These are phyloP conservation scores for Pseudoscleropodium purum DNA, from an alignment of 225 moss, liverwort and hornwort genomes.

Conservation along the genomic window DNA sequence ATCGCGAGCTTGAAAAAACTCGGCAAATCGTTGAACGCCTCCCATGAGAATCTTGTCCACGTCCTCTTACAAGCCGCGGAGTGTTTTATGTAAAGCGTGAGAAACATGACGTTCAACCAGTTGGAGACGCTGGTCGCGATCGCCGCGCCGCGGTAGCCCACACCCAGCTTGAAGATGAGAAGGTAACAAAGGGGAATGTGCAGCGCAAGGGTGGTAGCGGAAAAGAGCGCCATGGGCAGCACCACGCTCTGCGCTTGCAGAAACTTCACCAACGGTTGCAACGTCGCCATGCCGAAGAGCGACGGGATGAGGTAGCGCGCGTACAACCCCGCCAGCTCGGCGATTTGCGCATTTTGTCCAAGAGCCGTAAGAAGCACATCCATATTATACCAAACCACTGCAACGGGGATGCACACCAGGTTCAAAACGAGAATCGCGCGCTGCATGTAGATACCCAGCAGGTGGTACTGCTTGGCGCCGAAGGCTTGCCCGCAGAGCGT, in stretches of 20 bases:
- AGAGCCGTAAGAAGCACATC: constrained; percentile 19
- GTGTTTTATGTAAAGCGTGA: constrained; percentile 26
- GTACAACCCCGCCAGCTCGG: constrained; percentile 39
- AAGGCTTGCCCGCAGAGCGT: constrained; percentile 78
- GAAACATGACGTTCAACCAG: constrained; percentile 54
- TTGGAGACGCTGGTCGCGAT: constrained; percentile 36
- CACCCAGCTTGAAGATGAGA: constrained; percentile 33
- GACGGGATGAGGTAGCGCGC: constrained; percentile 44
- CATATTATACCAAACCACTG: constrained; percentile 45
- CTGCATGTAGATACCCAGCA: constrained; percentile 58
- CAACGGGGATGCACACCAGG: constrained; percentile 19
- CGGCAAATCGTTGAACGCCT: constrained; percentile 41
- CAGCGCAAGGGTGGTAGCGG: constrained; percentile 27
- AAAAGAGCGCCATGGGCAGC: constrained; percentile 48
- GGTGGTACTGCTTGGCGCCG: constrained; percentile 67
- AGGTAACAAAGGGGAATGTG: constrained; percentile 57
- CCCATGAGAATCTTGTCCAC: constrained; percentile 48
- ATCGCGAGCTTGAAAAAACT: constrained; percentile 57
- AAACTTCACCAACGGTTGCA: constrained; percentile 59
- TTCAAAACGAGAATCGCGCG: constrained; percentile 43
- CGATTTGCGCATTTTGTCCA: constrained; percentile 44
- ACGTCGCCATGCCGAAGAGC: constrained; percentile 40
- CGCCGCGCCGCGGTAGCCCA: constrained; percentile 62
- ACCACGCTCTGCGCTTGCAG: constrained; percentile 61
- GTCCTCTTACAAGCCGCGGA: constrained; percentile 31